Evolutionary conservation across 805 yeast genomes (phyloP), one percentile per base, ranked within the genome.

Genomic region (Ogataea saltuana): DNA sequence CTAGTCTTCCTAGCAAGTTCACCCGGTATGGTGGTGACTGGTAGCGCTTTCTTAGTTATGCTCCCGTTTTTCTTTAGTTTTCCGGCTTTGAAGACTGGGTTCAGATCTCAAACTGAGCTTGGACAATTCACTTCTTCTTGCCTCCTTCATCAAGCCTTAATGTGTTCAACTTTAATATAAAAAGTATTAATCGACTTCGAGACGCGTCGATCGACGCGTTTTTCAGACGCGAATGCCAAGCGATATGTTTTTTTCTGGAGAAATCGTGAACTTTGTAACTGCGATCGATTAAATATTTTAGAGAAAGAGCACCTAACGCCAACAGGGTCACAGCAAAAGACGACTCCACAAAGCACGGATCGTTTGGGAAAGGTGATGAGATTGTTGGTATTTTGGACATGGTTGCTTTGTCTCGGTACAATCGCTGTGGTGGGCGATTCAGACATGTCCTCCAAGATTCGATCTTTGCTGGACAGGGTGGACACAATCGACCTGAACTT

Each of bases 1-100:
- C 55, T 19, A 61, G 67, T 51, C 52, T 63, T 28, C 66, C 68
- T 8, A 60, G 60, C 6, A 53, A 54, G 21, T 60, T 57, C 33
- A 60, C 64, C 18, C 51, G 58, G 34, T 63, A 63, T 39, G 66
- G 64, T 13, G 65, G 65, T 5, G 63, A 61, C 15, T 59, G 61
- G 60, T 58, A 39, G n/a, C n/a, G n/a, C n/a, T n/a, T n/a, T n/a
- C 32, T 28, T 16, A 36, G 30, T 28, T 39, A 12, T 32, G 32
- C n/a, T n/a, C n/a, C n/a, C n/a, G n/a, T n/a, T n/a, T n/a, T n/a
- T n/a, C n/a, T n/a, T n/a, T n/a, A n/a, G n/a, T n/a, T n/a, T n/a
- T n/a, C n/a, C n/a, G n/a, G n/a, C n/a, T n/a, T n/a, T n/a, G n/a
- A n/a, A n/a, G n/a, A n/a, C n/a, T n/a, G n/a, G n/a, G n/a, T n/a